Evolutionary conservation across 352 stramenopile species (phyloP), one percentile per base, ranked within the genome.

Genomic region (Phytophthora tubulina): DNA sequence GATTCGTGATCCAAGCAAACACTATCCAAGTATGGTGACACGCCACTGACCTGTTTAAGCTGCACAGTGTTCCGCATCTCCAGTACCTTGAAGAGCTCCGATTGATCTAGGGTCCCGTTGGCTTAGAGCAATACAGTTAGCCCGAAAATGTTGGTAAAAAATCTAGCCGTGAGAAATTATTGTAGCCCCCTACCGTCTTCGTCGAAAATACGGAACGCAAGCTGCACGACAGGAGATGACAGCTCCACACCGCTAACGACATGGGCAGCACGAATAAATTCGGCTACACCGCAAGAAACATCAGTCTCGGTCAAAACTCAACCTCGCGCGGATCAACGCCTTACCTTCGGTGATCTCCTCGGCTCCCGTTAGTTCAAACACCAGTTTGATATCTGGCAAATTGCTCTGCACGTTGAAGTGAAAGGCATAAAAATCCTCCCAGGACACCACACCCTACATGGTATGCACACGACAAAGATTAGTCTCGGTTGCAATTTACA

Each of bases 181-280:
- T 3, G 27, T 17, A 10, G 2, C 3, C 32, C 3, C 71, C 11
- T 56, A 93, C 87, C 85, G 48, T 93, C 81, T 57, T 76, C 77
- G 51, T 94, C 84, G 41, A 94, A 94, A 44, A 94, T 70, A 15
- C 84, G 87, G 66, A 94, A 94, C 10, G 82, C 85, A 32, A 92
- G 83, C 70, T 90, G 79, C 10, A 92, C 84, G 54, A 94, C 83
- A 0, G 84, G 81, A 33, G 85, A 88, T 44, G 87, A 81, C 21
- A 94, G 65, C 55, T 91, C 84, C 13, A 90, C 83, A 42, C 82
- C 82, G 45, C 73, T 91, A 17, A 93, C 87, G 53, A 94, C 74
- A 14, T 74, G 83, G 11, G 80, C 73, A 1, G 87, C 87, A 31
- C 79, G 83, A 58, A 93, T 90, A 67, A 94, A 94, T 41, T 94